phyloP scores from a whole-genome alignment of 345 rosid genomes.

The Salix caprea region DNA sequence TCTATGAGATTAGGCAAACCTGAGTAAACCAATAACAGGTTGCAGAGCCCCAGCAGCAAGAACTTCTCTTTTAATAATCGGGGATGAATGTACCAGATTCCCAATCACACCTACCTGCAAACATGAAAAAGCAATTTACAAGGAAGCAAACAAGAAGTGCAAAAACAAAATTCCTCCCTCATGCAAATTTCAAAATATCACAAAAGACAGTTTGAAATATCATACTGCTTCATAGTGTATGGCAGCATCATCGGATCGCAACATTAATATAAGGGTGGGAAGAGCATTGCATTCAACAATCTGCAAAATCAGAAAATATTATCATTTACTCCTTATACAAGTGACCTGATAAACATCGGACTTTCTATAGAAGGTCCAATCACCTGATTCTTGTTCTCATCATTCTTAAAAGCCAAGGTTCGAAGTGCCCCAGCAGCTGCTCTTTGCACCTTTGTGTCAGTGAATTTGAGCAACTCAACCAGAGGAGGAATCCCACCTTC shows the following conservation, averaged over 20 bases:
- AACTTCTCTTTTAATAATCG: slow-evolving; percentile 89
- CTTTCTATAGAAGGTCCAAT: slow-evolving; percentile 7
- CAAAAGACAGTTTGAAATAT: slow-evolving; percentile 5
- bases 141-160: slow-evolving; percentile 9
- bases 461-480: slow-evolving; percentile 84
- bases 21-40: slow-evolving; percentile 90
- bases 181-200: slow-evolving; percentile 4
- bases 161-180: slow-evolving; percentile 1
- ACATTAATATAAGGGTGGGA: slow-evolving; percentile 89
- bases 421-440: slow-evolving; percentile 98
- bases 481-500: slow-evolving; percentile 98
- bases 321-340: slow-evolving; percentile 11
- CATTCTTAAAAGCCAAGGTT: slow-evolving; percentile 93
- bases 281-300: slow-evolving; percentile 92
- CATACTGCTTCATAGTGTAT: slow-evolving; percentile 99
- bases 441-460: slow-evolving; percentile 91
- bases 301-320: slow-evolving; percentile 41
- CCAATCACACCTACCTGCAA: slow-evolving; percentile 89
- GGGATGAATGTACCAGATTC: slow-evolving; percentile 94
- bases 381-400: slow-evolving; percentile 92
- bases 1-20: slow-evolving; percentile 34
- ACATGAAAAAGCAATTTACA: not conserved
- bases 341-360: slow-evolving; percentile 9
- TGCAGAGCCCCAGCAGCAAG: slow-evolving; percentile 94
- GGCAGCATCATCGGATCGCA: slow-evolving; percentile 94